These are phyloP conservation scores for Amanita thiersii DNA, from an alignment of 768 basidiomycete species.

Conservation along the genomic window DNA sequence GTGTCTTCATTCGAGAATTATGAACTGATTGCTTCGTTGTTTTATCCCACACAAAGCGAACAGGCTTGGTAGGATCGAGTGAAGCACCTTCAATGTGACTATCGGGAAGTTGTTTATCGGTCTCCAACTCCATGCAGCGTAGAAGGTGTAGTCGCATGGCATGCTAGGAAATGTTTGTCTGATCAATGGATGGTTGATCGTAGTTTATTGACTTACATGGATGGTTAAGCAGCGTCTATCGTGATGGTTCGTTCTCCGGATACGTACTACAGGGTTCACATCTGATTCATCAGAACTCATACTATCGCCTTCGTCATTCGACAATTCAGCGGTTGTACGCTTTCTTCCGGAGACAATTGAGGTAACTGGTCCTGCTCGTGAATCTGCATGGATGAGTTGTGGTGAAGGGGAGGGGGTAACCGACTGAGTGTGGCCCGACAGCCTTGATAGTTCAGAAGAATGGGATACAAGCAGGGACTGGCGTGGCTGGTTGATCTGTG, in stretches of 20 bases:
- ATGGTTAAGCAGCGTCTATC: constrained; percentile 62
- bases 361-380: constrained; percentile 4
- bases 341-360: constrained; percentile 17
- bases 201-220: constrained; percentile 34
- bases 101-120: constrained; percentile 52
- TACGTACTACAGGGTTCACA: constrained; percentile 12
- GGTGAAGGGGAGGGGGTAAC: constrained; percentile 26
- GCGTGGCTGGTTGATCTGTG: constrained; percentile 18
- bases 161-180: constrained; percentile 31
- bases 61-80: constrained; percentile 38
- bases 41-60: constrained; percentile 77
- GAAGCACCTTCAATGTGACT: constrained; percentile 48
- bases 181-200: neutral
- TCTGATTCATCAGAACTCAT: constrained; percentile 20
- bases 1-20: constrained; percentile 63
- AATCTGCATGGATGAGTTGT: constrained; percentile 12
- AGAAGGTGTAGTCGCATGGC: constrained; percentile 66
- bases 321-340: constrained; percentile 21
- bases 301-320: constrained; percentile 28
- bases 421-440: constrained; percentile 15
- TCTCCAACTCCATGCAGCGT: constrained; percentile 46
- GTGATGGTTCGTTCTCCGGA: constrained; percentile 48
- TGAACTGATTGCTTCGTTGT: constrained; percentile 69
- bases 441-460: constrained; percentile 12
- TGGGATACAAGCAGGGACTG: constrained; percentile 8